Evolutionary conservation across 2,329 filamentous ascomycete species (phyloP).

Genomic region (Rhynchosporium graminicola): DNA sequence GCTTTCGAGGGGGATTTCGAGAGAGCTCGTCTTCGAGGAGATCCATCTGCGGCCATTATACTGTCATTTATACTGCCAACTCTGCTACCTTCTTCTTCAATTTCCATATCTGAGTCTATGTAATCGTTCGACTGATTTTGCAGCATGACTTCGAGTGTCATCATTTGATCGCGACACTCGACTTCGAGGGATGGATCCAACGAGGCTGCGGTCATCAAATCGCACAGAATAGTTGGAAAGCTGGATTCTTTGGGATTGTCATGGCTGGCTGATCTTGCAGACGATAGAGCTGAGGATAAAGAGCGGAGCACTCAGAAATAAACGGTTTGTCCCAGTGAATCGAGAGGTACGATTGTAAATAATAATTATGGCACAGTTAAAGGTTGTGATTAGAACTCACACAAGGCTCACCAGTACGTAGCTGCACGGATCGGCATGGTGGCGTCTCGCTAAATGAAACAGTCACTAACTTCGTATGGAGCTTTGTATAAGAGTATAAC

Average conservation of each 20-base stretch:
- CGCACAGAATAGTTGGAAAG: not conserved
- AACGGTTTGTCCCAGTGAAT: not conserved
- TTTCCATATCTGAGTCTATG: slow-evolving; percentile 16
- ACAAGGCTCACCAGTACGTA: not conserved
- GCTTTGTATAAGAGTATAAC: too few relatives aligned
- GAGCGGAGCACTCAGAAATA: not conserved
- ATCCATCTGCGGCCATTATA: slow-evolving; percentile 15
- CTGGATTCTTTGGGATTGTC: not conserved
- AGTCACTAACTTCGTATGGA: not conserved
- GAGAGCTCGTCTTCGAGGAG: slow-evolving; percentile 18
- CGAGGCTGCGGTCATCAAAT: slow-evolving; percentile 20
- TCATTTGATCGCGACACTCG: not conserved
- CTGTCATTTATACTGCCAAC: not conserved
- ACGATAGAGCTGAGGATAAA: not conserved
- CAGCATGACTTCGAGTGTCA: slow-evolving; percentile 26
- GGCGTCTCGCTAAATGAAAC: slow-evolving; percentile 8
- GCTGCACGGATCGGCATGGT: slow-evolving; percentile 1
- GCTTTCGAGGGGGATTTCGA: slow-evolving; percentile 40
- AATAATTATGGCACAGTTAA: not conserved
- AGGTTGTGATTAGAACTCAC: slow-evolving; percentile 9
- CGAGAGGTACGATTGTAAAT: not conserved
- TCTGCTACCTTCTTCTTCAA: slow-evolving; percentile 11
- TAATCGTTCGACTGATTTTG: slow-evolving; percentile 31
- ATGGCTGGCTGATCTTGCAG: slow-evolving; percentile 8
- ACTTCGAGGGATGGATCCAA: not conserved